These are phyloP conservation scores for Tulasnella sp. DNA, from an alignment of 768 basidiomycete species.

Conservation along the genomic window DNA sequence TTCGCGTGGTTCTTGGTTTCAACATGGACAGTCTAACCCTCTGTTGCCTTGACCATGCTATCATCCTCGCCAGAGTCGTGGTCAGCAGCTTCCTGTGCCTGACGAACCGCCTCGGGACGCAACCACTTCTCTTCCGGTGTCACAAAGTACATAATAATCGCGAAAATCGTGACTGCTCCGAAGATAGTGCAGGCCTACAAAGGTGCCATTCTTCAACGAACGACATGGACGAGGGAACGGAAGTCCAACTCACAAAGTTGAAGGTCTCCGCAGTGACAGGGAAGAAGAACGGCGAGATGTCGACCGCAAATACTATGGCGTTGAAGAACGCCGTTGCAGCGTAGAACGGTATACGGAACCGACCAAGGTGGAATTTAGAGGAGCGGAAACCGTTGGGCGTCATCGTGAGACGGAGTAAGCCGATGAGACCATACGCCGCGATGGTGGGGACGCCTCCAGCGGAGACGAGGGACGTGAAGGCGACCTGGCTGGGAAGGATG, in stretches of 20 bases:
- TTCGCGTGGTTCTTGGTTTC: too few species aligned
- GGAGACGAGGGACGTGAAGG: slow-evolving; percentile 82
- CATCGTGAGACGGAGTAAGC: slow-evolving; percentile 58
- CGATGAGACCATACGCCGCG: slow-evolving; percentile 76
- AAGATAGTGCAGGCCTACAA: slow-evolving; percentile 64
- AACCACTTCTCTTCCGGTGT: slow-evolving; percentile 74
- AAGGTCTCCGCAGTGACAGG: slow-evolving; percentile 64
- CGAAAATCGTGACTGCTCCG: slow-evolving; percentile 65
- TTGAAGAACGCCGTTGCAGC: slow-evolving; percentile 58
- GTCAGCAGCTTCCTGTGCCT: slow-evolving; percentile 1
- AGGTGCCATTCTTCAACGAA: background rate
- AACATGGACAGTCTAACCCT: background rate
- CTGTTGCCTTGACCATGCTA: background rate
- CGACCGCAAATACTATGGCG: slow-evolving; percentile 57
- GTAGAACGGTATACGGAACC: slow-evolving; percentile 55
- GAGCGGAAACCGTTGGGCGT: slow-evolving; percentile 63
- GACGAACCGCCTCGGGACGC: slow-evolving; percentile 33
- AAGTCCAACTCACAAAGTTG: slow-evolving; percentile 55
- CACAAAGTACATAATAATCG: slow-evolving; percentile 62
- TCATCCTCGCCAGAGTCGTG: background rate
- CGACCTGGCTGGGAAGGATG: slow-evolving; percentile 80
- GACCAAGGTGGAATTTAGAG: slow-evolving; percentile 63
- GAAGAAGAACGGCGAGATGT: slow-evolving; percentile 79
- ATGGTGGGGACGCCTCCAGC: slow-evolving; percentile 80
- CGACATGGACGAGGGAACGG: background rate